phyloP scores from a whole-genome alignment of 1,284 basidiomycete species.

The Puccinia triticina region DNA sequence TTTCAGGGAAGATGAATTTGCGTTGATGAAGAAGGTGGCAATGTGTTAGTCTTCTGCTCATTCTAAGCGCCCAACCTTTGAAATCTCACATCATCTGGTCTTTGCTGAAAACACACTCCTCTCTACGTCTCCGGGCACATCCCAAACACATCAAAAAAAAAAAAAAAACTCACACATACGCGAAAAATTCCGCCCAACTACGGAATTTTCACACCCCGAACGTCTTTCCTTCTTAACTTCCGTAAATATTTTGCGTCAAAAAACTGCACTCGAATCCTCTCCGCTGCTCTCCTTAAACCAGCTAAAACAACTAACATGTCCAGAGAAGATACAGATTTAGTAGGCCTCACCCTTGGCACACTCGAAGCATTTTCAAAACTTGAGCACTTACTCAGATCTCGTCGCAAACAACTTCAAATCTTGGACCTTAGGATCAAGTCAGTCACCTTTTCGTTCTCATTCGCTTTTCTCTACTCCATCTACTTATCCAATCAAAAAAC shows the following conservation, averaged over 20 bases:
- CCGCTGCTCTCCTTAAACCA: background rate
- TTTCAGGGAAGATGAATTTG: conserved; percentile 50
- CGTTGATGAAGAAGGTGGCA: conserved; percentile 50
- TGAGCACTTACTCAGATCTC: conserved; percentile 49
- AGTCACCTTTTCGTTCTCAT: background rate
- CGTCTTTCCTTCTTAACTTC: background rate
- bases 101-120: background rate
- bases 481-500: background rate
- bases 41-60: conserved; percentile 41
- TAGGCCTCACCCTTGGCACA: conserved; percentile 47
- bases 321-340: conserved; percentile 49
- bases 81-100: background rate
- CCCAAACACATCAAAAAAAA: background rate
- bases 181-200: background rate
- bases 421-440: conserved; percentile 47
- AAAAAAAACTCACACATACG: background rate
- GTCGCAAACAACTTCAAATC: conserved; percentile 47
- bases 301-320: conserved; percentile 52
- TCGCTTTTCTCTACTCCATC: background rate
- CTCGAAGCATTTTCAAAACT: conserved; percentile 49
- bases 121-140: background rate
- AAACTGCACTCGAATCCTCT: background rate
- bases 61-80: background rate
- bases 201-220: no score
- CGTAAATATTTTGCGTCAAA: background rate